Evolutionary conservation across 768 basidiomycete species (phyloP).

Genomic region (Trametes gibbosa): DNA sequence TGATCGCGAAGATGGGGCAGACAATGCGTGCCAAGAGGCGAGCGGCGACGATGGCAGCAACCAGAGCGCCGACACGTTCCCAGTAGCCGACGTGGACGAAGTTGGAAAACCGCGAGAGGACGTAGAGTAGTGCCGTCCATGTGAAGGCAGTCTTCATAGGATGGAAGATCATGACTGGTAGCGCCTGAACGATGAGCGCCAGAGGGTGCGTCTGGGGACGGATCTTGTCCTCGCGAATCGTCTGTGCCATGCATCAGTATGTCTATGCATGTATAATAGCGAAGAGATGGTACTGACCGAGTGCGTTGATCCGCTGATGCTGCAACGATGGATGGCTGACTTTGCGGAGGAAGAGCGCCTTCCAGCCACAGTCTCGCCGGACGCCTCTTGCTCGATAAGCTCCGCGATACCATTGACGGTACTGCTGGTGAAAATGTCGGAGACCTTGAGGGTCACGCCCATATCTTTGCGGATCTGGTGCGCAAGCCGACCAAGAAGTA

Average conservation of each 20-base stretch:
- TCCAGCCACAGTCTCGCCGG: slow-evolving; percentile 1
- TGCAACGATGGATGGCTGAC: slow-evolving; percentile 8
- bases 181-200: slow-evolving; percentile 38
- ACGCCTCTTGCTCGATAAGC: slow-evolving; percentile 29
- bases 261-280: neutral
- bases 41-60: slow-evolving; percentile 36
- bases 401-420: slow-evolving; percentile 41
- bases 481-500: slow-evolving; percentile 46
- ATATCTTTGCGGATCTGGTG: slow-evolving; percentile 40
- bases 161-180: slow-evolving; percentile 44
- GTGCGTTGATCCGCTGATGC: slow-evolving; percentile 1
- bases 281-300: neutral
- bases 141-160: slow-evolving; percentile 43
- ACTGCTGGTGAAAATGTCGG: slow-evolving; percentile 41
- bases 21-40: slow-evolving; percentile 35
- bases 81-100: slow-evolving; percentile 32
- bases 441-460: slow-evolving; percentile 36
- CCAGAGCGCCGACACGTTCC: slow-evolving; percentile 34
- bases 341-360: slow-evolving; percentile 2
- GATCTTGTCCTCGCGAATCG: neutral
- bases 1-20: slow-evolving; percentile 39
- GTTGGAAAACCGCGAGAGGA: slow-evolving; percentile 35
- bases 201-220: slow-evolving; percentile 33
- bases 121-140: slow-evolving; percentile 41
- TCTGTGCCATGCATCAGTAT: neutral